Evolutionary conservation across 768 basidiomycete genomes (phyloP), one percentile per base, ranked within the genome.

Genomic region (Rhodotorula paludigena): DNA sequence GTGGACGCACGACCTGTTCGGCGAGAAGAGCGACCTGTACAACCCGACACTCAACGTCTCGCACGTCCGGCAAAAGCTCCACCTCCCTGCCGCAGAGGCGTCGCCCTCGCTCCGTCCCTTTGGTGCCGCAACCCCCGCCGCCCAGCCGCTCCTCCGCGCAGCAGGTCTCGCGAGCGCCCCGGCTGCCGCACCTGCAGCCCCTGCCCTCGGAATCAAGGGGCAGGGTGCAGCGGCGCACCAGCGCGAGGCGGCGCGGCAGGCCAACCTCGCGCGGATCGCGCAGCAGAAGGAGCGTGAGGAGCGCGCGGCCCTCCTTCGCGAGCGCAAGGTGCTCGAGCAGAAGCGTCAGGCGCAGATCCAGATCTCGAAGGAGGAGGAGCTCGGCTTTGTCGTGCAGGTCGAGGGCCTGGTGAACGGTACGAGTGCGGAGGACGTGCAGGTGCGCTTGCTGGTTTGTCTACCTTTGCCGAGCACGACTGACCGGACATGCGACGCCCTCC

Each of bases 1-100:
- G 42, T 74, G 73, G 73, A 48, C 64, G 59, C 70, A 72, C 59
- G 73, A 74, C 63, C 65, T 74, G 18, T 74, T 74, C 32, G 58
- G 54, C 23, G 10, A 41, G 8, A 49, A n/a, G 25, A 72, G 71
- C 1, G 33, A 65, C 56, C 55, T 72, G 15, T 72, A 72, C 63
- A 9, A 2, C 12, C 73, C 73, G n/a, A 2, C 49, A 8, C 4
- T 74, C 49, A 74, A 74, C 64, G 16, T 60, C 11, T 11, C 32
- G 3, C 44, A 51, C 33, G 33, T 64, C 33, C 42, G 42, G 25
- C 7, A 35, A 23, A 35, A 58, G 10, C 15, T 57, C 25, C 47
- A 3, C 30, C 32, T 32, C 42, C 16, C 25, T 42, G 20, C 23
- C 35, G 9, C 20, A 2, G 58, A 48, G 42, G 1, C 39, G 2